Conservation (phyloP, 306 rosid genomes). For the Cucurbita maxima region DNA sequence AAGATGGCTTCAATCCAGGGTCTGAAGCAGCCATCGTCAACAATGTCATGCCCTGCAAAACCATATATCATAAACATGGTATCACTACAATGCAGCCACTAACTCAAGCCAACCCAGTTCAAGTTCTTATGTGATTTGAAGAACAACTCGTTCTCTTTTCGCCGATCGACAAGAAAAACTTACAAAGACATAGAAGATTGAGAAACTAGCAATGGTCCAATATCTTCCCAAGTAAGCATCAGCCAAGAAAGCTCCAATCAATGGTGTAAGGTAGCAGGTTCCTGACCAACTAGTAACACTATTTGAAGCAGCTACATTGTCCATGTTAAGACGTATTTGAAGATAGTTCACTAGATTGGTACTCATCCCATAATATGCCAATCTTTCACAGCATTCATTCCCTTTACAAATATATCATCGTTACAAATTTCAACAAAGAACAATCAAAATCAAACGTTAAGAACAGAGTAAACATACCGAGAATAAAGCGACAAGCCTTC, state of each 20-base stretch:
- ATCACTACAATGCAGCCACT: not conserved
- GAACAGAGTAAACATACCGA: constrained; percentile 32
- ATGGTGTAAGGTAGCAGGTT: constrained; percentile 71
- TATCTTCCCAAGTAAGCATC: constrained; percentile 91
- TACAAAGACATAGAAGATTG: constrained; percentile 47
- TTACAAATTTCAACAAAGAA: not conserved
- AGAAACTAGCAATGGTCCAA: constrained; percentile 79
- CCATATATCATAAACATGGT: not conserved
- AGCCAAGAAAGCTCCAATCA: constrained; percentile 85
- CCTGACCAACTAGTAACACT: constrained; percentile 73
- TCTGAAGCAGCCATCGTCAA: constrained; percentile 47
- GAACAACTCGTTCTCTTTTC: not conserved
- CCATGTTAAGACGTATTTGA: constrained; percentile 34
- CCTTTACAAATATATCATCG: constrained; percentile 21
- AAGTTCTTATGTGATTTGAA: not conserved
- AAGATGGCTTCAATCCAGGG: constrained; percentile 44
- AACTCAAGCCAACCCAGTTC: not conserved
- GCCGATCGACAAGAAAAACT: constrained; percentile 11
- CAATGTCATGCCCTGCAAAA: constrained; percentile 38
- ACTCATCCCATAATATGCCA: constrained; percentile 88
- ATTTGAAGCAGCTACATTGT: constrained; percentile 48
- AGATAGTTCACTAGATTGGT: constrained; percentile 87
- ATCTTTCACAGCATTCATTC: constrained; percentile 73
- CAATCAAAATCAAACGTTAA: not conserved
- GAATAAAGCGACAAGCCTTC: constrained; percentile 72